phyloP scores from a whole-genome alignment of 805 yeast genomes.

The Isabelozyma rhagii region DNA sequence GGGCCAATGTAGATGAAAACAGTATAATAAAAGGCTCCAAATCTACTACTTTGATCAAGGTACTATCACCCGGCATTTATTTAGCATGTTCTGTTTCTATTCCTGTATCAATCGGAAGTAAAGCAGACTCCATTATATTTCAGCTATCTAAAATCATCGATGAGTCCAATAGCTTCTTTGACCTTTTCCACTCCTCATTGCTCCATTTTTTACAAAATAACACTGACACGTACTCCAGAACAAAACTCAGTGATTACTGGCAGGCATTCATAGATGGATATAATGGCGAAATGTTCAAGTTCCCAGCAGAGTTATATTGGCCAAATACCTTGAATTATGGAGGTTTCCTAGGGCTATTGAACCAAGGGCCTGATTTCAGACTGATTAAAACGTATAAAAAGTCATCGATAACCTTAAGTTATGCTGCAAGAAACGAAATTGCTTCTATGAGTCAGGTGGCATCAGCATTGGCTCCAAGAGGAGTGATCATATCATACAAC shows the following conservation, averaged over 20 bases:
- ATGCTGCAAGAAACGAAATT: conserved; percentile 1
- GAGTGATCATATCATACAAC: conserved; percentile 26
- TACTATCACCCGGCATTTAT: conserved; percentile 21
- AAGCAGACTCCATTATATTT: conserved; percentile 15
- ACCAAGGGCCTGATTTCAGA: background rate
- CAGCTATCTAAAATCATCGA: conserved; percentile 23
- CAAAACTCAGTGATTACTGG: conserved; percentile 25
- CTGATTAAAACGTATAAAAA: conserved; percentile 17
- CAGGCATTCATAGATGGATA: conserved; percentile 20
- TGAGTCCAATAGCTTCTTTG: conserved; percentile 22
- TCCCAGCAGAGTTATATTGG: conserved; percentile 29
- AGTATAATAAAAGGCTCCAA: conserved; percentile 22
- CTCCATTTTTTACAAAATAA: conserved; percentile 10
- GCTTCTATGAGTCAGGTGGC: conserved; percentile 16
- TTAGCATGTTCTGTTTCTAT: conserved; percentile 25
- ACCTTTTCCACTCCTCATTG: conserved; percentile 24
- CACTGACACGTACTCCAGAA: conserved; percentile 12
- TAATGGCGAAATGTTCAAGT: conserved; percentile 17
- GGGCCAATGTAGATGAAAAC: conserved; percentile 2
- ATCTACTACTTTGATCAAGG: conserved; percentile 21
- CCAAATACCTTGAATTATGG: conserved; percentile 30
- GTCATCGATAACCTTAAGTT: conserved; percentile 22
- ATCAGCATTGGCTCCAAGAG: conserved; percentile 16
- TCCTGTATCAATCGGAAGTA: conserved; percentile 7
- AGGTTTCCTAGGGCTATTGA: conserved; percentile 33